phyloP scores from a whole-genome alignment of 306 rosid genomes.

The Dryas alaskensis region DNA sequence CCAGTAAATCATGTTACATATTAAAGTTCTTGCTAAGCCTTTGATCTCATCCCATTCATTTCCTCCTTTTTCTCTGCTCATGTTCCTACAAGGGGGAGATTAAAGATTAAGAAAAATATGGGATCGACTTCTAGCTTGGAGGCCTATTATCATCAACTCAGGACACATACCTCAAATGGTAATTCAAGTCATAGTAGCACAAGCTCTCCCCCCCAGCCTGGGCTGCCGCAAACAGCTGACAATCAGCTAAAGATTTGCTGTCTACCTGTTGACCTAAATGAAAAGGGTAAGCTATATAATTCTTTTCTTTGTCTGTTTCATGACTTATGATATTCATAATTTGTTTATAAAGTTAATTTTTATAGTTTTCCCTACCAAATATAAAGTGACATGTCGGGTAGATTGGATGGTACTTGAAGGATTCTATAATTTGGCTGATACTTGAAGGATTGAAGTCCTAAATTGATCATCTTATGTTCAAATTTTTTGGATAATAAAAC shows the following conservation, averaged over 20 bases:
- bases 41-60: slow-evolving; percentile 31
- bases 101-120: slow-evolving; percentile 63
- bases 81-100: slow-evolving; percentile 61
- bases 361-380: slow-evolving; percentile 6
- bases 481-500: neutral
- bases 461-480: neutral
- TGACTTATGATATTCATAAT: slow-evolving; percentile 5
- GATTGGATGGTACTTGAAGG: neutral
- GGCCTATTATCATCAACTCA: slow-evolving; percentile 60
- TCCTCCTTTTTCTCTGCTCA: slow-evolving; percentile 37
- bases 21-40: slow-evolving; percentile 18
- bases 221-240: slow-evolving; percentile 49
- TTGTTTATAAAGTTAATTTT: neutral
- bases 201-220: slow-evolving; percentile 76
- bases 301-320: slow-evolving; percentile 14
- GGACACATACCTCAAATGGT: slow-evolving; percentile 60
- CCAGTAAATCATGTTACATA: slow-evolving; percentile 16
- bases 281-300: slow-evolving; percentile 53
- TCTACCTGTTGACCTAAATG: slow-evolving; percentile 84
- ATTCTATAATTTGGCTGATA: neutral
- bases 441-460: neutral
- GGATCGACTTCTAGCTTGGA: slow-evolving; percentile 64
- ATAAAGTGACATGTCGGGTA: neutral
- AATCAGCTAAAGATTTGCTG: slow-evolving; percentile 53
- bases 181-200: slow-evolving; percentile 74